These are phyloP conservation scores for Starmerella davenportii DNA, from an alignment of 805 yeast species.

Conservation along the genomic window DNA sequence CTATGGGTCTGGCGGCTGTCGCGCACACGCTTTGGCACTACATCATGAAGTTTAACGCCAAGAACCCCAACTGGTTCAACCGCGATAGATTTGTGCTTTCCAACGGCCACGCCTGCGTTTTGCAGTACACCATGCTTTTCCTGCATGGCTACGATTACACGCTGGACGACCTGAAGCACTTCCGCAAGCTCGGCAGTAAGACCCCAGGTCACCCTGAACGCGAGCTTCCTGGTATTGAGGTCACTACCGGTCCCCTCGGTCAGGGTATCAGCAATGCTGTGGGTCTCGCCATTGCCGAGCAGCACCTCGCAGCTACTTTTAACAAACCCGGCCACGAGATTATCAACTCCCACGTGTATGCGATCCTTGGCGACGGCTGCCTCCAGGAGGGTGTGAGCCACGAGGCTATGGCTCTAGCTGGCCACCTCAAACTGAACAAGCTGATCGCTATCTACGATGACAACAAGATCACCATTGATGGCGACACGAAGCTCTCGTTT, in stretches of 20 bases:
- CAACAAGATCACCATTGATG: slow-evolving; percentile 92
- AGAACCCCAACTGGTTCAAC: slow-evolving; percentile 81
- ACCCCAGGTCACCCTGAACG: slow-evolving; percentile 97
- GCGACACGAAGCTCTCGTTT: slow-evolving; percentile 74
- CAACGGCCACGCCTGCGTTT: slow-evolving; percentile 92
- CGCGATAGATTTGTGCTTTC: slow-evolving; percentile 90
- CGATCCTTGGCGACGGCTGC: slow-evolving; percentile 92
- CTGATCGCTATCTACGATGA: slow-evolving; percentile 92
- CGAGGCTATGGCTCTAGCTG: slow-evolving; percentile 89
- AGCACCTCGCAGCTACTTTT: slow-evolving; percentile 78
- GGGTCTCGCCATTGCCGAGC: slow-evolving; percentile 90
- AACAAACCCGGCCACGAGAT: slow-evolving; percentile 68
- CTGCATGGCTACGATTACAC: slow-evolving; percentile 66
- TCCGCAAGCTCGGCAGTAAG: slow-evolving; percentile 78
- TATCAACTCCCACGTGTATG: slow-evolving; percentile 59
- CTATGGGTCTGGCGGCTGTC: slow-evolving; percentile 91
- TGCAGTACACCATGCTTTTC: slow-evolving; percentile 69
- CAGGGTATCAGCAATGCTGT: slow-evolving; percentile 95
- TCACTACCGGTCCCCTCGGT: slow-evolving; percentile 97
- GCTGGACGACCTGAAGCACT: slow-evolving; percentile 71
- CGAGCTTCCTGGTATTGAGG: slow-evolving; percentile 84
- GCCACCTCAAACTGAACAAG: slow-evolving; percentile 84
- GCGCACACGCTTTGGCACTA: slow-evolving; percentile 70
- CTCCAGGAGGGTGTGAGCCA: slow-evolving; percentile 94
- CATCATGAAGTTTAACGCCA: slow-evolving; percentile 72